Percentiles rank a stretch among this genome's conserved stretches.
These are phyloP conservation scores for Fusarium marasasianum DNA, from an alignment of 2,329 filamentous ascomycete species.

Conservation along the genomic window DNA sequence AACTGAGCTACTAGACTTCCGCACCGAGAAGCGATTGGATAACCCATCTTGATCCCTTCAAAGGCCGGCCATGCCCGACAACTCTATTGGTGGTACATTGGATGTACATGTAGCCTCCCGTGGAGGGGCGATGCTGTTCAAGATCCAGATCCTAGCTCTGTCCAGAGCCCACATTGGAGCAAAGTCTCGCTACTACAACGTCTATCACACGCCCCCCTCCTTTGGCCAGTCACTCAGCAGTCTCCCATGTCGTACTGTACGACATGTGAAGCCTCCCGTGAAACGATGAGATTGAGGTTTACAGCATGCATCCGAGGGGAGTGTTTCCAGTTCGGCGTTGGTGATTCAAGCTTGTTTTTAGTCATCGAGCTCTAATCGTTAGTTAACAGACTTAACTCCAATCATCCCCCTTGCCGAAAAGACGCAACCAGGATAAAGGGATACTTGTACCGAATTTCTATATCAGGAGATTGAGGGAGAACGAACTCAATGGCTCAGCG, in stretches of 20 bases:
- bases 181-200: conserved; percentile 8
- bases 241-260: conserved; percentile 19
- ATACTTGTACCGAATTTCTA: neutral
- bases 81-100: conserved; percentile 25
- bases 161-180: conserved; percentile 20
- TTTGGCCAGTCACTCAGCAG: conserved; percentile 1
- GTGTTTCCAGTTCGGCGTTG: conserved; percentile 44
- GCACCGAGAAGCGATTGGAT: conserved; percentile 8
- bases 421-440: neutral
- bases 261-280: conserved; percentile 19
- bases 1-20: neutral
- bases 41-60: neutral
- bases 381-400: neutral
- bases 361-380: neutral
- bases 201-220: conserved; percentile 14
- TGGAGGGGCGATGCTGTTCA: conserved; percentile 33
- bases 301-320: conserved; percentile 22
- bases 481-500: neutral
- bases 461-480: neutral
- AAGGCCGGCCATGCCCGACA: conserved; percentile 36
- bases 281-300: conserved; percentile 16
- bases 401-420: neutral
- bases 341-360: conserved; percentile 6
- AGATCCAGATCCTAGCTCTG: conserved; percentile 40
- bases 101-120: conserved; percentile 38